These are phyloP conservation scores for Pestalotiopsis sp. DNA, from an alignment of 2,329 filamentous ascomycete genomes.

Conservation along the genomic window DNA sequence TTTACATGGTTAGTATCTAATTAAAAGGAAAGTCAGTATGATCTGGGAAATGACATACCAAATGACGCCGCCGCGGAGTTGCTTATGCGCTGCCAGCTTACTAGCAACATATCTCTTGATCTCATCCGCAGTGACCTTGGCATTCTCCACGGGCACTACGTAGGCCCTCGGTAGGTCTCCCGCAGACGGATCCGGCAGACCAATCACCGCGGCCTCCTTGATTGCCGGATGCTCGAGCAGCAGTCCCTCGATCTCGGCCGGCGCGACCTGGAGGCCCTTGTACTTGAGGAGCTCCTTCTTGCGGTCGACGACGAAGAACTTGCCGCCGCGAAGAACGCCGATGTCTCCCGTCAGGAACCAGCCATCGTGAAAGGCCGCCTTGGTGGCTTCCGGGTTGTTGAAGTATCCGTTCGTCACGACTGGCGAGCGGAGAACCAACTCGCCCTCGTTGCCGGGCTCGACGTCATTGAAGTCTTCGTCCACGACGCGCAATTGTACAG, in stretches of 20 bases:
- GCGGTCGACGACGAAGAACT: slow-evolving; percentile 79
- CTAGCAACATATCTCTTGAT: slow-evolving; percentile 25
- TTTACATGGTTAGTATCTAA: neutral
- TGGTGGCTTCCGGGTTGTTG: slow-evolving; percentile 67
- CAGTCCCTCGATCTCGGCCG: slow-evolving; percentile 61
- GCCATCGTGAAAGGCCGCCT: slow-evolving; percentile 54
- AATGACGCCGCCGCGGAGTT: slow-evolving; percentile 28
- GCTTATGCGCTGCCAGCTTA: slow-evolving; percentile 27
- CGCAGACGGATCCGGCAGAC: slow-evolving; percentile 56
- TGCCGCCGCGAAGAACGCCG: slow-evolving; percentile 68
- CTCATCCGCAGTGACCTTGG: slow-evolving; percentile 20
- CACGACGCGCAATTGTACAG: slow-evolving; percentile 35
- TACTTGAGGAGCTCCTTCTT: slow-evolving; percentile 69
- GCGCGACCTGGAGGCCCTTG: slow-evolving; percentile 68
- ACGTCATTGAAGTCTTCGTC: slow-evolving; percentile 42
- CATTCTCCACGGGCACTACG: slow-evolving; percentile 27
- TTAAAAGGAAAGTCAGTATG: neutral
- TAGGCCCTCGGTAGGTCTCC: slow-evolving; percentile 56
- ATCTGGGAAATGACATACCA: neutral
- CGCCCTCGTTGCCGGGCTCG: slow-evolving; percentile 47
- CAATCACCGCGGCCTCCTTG: slow-evolving; percentile 63
- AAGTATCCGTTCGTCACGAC: slow-evolving; percentile 74
- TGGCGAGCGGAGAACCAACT: slow-evolving; percentile 70
- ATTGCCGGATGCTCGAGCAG: slow-evolving; percentile 43
- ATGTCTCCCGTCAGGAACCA: slow-evolving; percentile 86